Evolutionary conservation across 2,329 filamentous ascomycete species (phyloP), one percentile per base, ranked within the genome.

Genomic region (Aspergillus brasiliensis): DNA sequence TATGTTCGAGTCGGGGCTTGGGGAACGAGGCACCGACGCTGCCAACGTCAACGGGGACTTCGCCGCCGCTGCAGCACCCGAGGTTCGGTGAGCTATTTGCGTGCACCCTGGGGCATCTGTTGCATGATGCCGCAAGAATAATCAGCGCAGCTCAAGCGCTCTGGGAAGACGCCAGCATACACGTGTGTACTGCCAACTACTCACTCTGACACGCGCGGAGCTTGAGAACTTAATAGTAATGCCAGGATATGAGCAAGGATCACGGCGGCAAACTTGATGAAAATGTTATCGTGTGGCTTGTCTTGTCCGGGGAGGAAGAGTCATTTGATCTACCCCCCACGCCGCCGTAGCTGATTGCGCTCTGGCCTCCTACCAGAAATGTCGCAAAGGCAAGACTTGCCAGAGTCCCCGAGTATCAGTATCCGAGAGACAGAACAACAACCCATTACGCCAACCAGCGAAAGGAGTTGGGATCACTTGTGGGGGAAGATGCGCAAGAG

Each of bases 1-100:
- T 44, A 72, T 98, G 17, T 97, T 97, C 71, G 92, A 88, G 56
- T 23, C 66, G 1, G 61, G 59, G 4, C 51, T 59, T 42, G 64
- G 57, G 15, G 60, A 53, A 3, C 61, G 65, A 15, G 63, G 65
- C 8, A 70, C 70, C 3, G 67, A 69, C 58, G 58, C 67, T 27
- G 62, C 67, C 6, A 70, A 74, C 55, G 58, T 73, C 27, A 74
- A 75, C 42, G 66, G 62, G 17, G 72, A 73, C 8, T 70, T 76
- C 62, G 71, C 68, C 10, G 73, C 72, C 3, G 74, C 73, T 13
- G 71, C 69, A 13, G 73, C 70, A 23, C 71, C 69, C 6, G 73
- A 73, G 56, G 69, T 73, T 48, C 71, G 72, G 61, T 76, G 67
- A 72, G 10, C 42, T 28, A 21, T 34, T 38, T 55, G 34, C 37